Conservation (phyloP, 2,329 filamentous ascomycete species). For the Aspergillus sergii region DNA sequence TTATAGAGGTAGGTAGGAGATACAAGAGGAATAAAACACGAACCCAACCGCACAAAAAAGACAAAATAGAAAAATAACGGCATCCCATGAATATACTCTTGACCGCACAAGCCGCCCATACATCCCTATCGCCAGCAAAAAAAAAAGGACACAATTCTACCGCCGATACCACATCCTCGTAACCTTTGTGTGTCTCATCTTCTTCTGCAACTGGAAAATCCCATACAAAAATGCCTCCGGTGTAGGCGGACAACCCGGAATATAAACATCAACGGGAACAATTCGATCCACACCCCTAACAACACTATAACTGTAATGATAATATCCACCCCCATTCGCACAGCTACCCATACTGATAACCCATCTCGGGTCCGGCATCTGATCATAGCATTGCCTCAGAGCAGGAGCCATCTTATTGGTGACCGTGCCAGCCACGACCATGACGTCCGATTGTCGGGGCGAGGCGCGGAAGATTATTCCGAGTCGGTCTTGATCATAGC, state of each 20-base stretch:
- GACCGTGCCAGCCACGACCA: constrained; percentile 90
- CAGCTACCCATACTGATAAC: constrained; percentile 84
- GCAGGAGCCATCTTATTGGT: constrained; percentile 97
- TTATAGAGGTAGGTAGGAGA: too few species aligned
- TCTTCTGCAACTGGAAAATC: constrained; percentile 81
- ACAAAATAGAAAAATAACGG: accelerated
- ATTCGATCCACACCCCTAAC: constrained; percentile 77
- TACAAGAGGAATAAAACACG: too few species aligned
- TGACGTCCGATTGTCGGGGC: constrained; percentile 84
- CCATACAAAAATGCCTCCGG: constrained; percentile 62
- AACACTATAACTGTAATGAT: constrained; percentile 83
- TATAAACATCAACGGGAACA: constrained; percentile 79
- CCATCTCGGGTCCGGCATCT: constrained; percentile 94
- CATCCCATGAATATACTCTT: too few species aligned
- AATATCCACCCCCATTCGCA: constrained; percentile 84
- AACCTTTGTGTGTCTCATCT: constrained; percentile 67
- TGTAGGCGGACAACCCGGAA: constrained; percentile 70
- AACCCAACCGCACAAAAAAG: too few species aligned
- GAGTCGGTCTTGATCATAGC: constrained; percentile 86
- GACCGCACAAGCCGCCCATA: too few species aligned
- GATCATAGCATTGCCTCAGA: constrained; percentile 87
- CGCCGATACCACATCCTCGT: constrained; percentile 60
- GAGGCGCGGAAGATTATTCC: constrained; percentile 91
- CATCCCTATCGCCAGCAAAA: too few species aligned
- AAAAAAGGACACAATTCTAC: too few species aligned